Base-by-base conservation (phyloP, 163 green algal species). In the Volvox carteri region DNA sequence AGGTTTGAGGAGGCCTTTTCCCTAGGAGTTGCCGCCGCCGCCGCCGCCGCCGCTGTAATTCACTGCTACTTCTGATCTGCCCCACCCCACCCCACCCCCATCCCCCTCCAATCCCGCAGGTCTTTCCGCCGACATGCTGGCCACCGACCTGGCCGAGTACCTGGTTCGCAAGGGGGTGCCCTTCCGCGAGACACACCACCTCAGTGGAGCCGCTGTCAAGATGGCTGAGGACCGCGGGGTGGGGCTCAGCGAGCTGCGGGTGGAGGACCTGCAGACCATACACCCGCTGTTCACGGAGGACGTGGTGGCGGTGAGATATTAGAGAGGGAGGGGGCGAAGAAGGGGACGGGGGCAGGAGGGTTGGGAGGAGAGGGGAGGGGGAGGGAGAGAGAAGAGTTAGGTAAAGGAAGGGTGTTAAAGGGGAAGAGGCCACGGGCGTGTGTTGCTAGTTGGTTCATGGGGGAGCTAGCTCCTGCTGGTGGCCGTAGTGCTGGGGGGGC, bases 91-190 rank as follows among this genome's bases (percentile, higher is more conserved):
- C 50, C 50, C 12, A 58, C 16, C 50, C 50, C 12, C 16, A 58
- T 58, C 50, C 50, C 50, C 50, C 50, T 12, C 50, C 16, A 16
- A 60, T 60, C 50, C 62, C 62, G 6, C 70, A 89, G 84, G 96
- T 16, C 95, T 99, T 14, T 98, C 95, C 6, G 93, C 94, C 1
- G 98, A 99, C 86, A 99, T 99, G 97, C 95, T 99, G 46, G 98
- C 98, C 65, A 99, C 98, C 11, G 98, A 99, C 88, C 93, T 99
- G 70, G 98, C 98, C 46, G 93, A 95, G 92, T 95, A 95, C 90
- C 93, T 95, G 19, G 95, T 98, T 44, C 93, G 96, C 90, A 97
- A 97, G 93, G 93, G 94, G 23, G 86, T 95, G 88, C 93, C 93
- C 19, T 95, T 95, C 91, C 73, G 89, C 21, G 97, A 99, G 91